Base-by-base conservation (phyloP, 257 asterid genomes). In the Petunia secreta region DNA sequence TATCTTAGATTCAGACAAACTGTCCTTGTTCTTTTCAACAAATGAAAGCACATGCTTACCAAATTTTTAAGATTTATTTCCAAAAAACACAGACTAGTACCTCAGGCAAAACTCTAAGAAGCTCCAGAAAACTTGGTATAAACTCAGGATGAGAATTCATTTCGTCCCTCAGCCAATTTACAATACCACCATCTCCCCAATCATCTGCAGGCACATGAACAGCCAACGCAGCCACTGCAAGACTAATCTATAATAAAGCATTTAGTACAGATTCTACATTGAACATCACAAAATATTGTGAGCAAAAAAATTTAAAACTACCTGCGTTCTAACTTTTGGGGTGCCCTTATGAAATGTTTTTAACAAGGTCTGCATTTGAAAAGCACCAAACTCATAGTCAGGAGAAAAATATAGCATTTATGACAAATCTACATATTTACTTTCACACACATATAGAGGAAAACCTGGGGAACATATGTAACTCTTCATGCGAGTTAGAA, bases 201-300 rank as follows among this genome's bases (percentile, higher is more conserved):
- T 92, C 97, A 81, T 92, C 92, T 37, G 93, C 92, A 74, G 98
- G 91, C 69, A 94, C 98, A 85, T 96, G 99, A 83, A 94, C 97
- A 82, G 99, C 97, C 89, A 96, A 89, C 83, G 98, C 98, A 86
- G 98, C 99, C 84, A 96, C 97, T 78, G 99, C 99, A 86, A 96
- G 98, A 81, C 99, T 93, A 90, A 96, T 96, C 98, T 96, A 90
- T 88, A 90, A 62, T 64, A 85, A 82, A 81, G 63, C 83, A 79
- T 86, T 89, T 87, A 90, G 93, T 85, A 83, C 68, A 37, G 58
- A 82, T 80, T 58, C 75, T 65, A 83, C 83, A 80, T 82, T 53
- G 76, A 62, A n/a, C 57, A 53, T 77, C 79, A 58, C 73, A 83
- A 67, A 82, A 77, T 77, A 82, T 64, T 69, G 75, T 65, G 41